Conservation (phyloP, 495 filamentous ascomycete genomes). For the Lineolata rhizophorae region DNA sequence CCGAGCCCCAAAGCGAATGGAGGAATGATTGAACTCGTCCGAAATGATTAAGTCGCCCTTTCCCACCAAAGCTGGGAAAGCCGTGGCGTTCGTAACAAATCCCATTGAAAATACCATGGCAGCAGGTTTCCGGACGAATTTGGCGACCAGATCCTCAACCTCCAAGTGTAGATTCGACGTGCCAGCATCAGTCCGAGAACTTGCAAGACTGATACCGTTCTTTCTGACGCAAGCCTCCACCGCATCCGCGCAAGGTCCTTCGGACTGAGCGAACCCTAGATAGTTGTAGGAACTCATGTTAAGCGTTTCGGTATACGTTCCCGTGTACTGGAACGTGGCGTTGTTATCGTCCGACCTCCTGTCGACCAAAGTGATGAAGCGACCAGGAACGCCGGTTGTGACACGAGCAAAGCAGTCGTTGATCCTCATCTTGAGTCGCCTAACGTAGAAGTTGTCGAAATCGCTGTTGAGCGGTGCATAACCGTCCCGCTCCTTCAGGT, state of each 20-base stretch:
- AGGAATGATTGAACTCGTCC: constrained; percentile 93
- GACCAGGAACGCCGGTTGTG: constrained; percentile 78
- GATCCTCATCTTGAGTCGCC: constrained; percentile 76
- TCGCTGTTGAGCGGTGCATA: constrained; percentile 96
- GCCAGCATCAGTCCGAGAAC: constrained; percentile 62
- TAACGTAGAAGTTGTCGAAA: constrained; percentile 96
- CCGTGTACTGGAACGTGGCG: constrained; percentile 62
- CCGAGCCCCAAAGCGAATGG: constrained; percentile 85
- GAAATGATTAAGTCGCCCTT: constrained; percentile 89
- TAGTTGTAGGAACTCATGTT: constrained; percentile 99
- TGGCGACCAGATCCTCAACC: constrained; percentile 71
- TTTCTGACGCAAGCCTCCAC: constrained; percentile 69
- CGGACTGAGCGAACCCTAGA: constrained; percentile 92
- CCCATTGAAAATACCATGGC: constrained; percentile 99
- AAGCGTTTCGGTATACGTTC: constrained; percentile 82
- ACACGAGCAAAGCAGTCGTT: constrained; percentile 92
- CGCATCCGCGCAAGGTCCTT: constrained; percentile 86
- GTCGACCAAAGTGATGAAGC: constrained; percentile 81
- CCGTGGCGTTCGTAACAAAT: constrained; percentile 78
- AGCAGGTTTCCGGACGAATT: constrained; percentile 80
- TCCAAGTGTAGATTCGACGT: constrained; percentile 74
- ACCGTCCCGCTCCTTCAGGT: constrained; percentile 63
- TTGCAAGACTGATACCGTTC: constrained; percentile 61
- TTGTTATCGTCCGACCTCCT: constrained; percentile 77
- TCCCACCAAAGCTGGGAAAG: constrained; percentile 74